Base-by-base conservation (phyloP, 805 yeast species). In the Millerago galiae region DNA sequence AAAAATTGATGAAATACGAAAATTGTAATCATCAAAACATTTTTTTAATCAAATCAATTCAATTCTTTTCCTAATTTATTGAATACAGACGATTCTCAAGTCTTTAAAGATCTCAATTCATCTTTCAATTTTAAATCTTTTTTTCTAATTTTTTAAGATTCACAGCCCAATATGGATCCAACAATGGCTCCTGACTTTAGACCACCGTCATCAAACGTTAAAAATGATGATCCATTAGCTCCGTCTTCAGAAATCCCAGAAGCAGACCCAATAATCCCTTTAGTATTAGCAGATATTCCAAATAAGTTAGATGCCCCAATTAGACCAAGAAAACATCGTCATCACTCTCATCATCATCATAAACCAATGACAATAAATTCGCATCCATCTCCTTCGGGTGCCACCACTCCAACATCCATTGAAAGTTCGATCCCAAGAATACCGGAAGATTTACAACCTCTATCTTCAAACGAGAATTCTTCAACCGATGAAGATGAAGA, bases 131-230 rank as follows among this genome's bases (percentile, higher is more conserved):
- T 21, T 7, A 21, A 21, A 21, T 5, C 24, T 21, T 21, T 21
- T 21, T 7, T 21, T 21, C 7, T 21, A 21, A 21, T 21, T 21
- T 21, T 21, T 30, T 14, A 30, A n/a, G n/a, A n/a, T n/a, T 31
- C 21, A 9, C 21, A 31, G 16, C 16, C 11, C 26, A 28, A n/a
- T 34, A 89, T 89, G 98, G 98, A 90, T 60, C 98, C 98, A 17
- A 83, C 91, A 4, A 77, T 82, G 63, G 96, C 89, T 51, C 95
- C 96, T 15, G 80, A 88, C 61, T 90, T 88, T 62, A 78, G 81
- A 38, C 95, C 96, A 10, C 95, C 96, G 0, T 79, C 88, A 13
- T 72, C 79, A 41, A 74, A 78, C 49, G 77, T 77, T 37, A 67
- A 76, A 44, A 63, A 74, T 39, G 75, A 74, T 53, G 88, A 89